Percentiles rank a stretch among this genome's conserved stretches.
Evolutionary conservation across 805 yeast genomes (phyloP).

Genomic region (Starmerella roubikii): DNA sequence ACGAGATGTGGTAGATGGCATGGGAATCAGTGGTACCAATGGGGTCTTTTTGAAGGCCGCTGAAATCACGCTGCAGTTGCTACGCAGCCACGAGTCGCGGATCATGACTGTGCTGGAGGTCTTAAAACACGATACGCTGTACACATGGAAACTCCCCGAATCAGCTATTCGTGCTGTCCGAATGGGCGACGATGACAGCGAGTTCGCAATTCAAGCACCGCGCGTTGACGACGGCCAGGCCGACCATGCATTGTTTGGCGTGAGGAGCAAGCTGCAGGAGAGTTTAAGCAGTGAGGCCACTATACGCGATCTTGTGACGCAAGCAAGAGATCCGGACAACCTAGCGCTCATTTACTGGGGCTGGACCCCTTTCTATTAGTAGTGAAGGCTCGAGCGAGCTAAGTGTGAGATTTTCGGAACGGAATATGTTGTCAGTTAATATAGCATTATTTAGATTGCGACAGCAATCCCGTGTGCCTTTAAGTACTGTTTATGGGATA

Average conservation of each 20-base stretch:
- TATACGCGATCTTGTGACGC: constrained; percentile 64
- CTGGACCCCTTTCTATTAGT: constrained; percentile 28
- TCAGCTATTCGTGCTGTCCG: constrained; percentile 28
- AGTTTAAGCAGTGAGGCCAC: constrained; percentile 72
- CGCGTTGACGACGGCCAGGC: constrained; percentile 43
- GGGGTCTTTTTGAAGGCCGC: constrained; percentile 66
- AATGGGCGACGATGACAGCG: background rate
- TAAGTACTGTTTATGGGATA: too few species aligned
- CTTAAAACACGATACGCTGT: constrained; percentile 80
- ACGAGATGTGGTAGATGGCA: constrained; percentile 79
- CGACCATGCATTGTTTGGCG: constrained; percentile 59
- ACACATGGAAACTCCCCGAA: constrained; percentile 82
- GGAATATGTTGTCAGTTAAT: too few species aligned
- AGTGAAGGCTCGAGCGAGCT: too few species aligned
- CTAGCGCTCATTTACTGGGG: constrained; percentile 56
- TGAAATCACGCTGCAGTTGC: constrained; percentile 55
- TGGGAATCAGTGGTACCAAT: constrained; percentile 74
- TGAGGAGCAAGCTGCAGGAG: constrained; percentile 54
- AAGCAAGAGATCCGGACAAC: constrained; percentile 56
- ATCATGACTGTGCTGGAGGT: constrained; percentile 76
- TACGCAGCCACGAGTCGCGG: constrained; percentile 51
- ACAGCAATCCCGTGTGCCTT: too few species aligned
- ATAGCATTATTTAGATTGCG: too few species aligned
- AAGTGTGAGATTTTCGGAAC: too few species aligned
- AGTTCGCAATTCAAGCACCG: constrained; percentile 34